Conservation (phyloP, 2,329 filamentous ascomycete species). For the Huntiella abstrusa region DNA sequence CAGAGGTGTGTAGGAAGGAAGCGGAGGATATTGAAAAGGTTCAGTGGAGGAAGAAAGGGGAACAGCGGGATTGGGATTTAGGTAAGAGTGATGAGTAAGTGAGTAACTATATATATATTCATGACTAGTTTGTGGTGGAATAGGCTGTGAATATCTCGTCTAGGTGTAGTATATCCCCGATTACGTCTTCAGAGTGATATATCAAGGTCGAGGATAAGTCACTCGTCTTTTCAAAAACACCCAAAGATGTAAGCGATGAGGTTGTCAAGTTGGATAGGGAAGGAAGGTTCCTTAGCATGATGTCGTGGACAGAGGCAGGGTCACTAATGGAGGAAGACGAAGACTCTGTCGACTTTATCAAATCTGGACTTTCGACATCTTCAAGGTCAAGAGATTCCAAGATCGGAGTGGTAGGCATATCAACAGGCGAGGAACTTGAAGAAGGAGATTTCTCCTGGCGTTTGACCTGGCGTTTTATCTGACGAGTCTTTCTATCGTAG, state of each 20-base stretch:
- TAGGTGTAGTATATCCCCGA: neutral
- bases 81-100: constrained; percentile 24
- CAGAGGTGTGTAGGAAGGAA: constrained; percentile 25
- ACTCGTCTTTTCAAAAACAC: neutral
- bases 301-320: too few species aligned
- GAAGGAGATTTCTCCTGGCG: too few species aligned
- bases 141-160: neutral
- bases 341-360: too few species aligned
- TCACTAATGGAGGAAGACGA: too few species aligned
- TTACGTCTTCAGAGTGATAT: neutral
- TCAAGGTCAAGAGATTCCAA: too few species aligned
- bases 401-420: too few species aligned
- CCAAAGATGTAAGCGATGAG: neutral
- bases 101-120: neutral
- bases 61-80: constrained; percentile 42
- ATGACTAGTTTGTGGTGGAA: neutral
- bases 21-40: constrained; percentile 39
- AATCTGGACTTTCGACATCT: too few species aligned
- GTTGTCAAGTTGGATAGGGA: neutral
- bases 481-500: too few species aligned
- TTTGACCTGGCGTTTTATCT: too few species aligned
- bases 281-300: too few species aligned
- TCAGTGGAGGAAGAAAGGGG: constrained; percentile 50
- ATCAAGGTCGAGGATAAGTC: neutral
- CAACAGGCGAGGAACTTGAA: too few species aligned